Base-by-base conservation (phyloP, 2,329 filamentous ascomycete genomes). In the Botryotinia calthae region DNA sequence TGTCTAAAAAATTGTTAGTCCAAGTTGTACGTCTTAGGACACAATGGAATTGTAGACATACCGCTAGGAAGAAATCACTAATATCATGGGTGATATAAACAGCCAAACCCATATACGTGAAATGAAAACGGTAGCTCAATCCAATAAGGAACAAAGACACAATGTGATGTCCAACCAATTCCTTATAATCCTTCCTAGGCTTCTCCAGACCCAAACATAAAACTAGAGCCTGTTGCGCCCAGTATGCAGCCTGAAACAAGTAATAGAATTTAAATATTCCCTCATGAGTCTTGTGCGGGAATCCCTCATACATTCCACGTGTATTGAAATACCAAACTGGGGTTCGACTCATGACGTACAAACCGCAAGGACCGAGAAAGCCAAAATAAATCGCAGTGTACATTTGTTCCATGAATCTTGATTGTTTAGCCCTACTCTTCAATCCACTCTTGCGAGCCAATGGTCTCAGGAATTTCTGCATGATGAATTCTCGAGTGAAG, bases 261-360 rank as follows among this genome's bases (percentile, higher is more conserved):
- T 98, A 98, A 84, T 97, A 98, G 74, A 95, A 94, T 86, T 98
- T 98, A 88, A 97, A 94, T 48, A 88, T 79, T 72, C 86, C 93
- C 75, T 93, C 91, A 81, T 97, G 94, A 34, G 92, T 91, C 78
- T 88, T 87, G 83, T 98, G 95, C 7, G 95, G 95, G 82, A 94
- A 97, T 31, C 86, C 86, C 82, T 95, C 93, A 83, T 97, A 98
- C 93, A 97, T 97, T 82, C 90, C 94, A 34, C 85, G 86, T 2
- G 93, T 97, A 84, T 97, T 95, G 87, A 97, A 97, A 83, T 97
- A 98, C 95, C 94, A 98, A 61, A 97, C 90, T 7, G 94, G 91
- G 22, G 93, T 95, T 74, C 88, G 87, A 79, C 88, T 92, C 95
- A 98, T 98, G 81, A 98, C 93, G 81, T 92, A 97, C 79, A 98